Base-by-base conservation (phyloP, 2,329 filamentous ascomycete genomes). In the Calonectria honghensis region DNA sequence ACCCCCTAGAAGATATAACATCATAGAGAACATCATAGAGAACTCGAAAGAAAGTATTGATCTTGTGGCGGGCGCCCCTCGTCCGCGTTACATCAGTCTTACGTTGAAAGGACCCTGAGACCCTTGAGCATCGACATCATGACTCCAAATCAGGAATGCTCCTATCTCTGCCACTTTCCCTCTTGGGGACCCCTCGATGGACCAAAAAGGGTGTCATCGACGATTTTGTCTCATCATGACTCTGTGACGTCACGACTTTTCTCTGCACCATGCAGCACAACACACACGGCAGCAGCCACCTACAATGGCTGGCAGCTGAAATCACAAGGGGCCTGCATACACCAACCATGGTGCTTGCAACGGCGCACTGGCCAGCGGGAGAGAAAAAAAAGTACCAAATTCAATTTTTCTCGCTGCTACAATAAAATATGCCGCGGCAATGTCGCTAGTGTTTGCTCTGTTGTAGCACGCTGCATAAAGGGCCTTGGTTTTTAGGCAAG, bases 1-100 rank as follows among this genome's bases (percentile, higher is more conserved):
- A 77, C 72, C 77, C 78, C 57, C 45, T 24, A 39, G 41, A 37
- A 59, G 20, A 59, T 37, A 39, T 59, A 59, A 79, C 70, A 75
- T 27, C 61, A 71, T 64, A 78, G 59, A 32, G 59, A 35, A 35
- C 70, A 74, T 27, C 61, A 71, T 64, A 77, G 57, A 35, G 59
- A 29, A 37, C 32, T 24, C 35, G 18, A 51, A 31, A 18, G 59
- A 64, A 64, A 16, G 6, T 24, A n/a, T 29, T 29, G 16, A 4
- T 41, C 27, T 39, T 16, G 59, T 37, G 37, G 48, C 6, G 41
- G 24, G 13, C 9, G 20, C 39, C 18, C 20, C 18, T 57, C 31
- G 24, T 14, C 35, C 14, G 20, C 14, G 52, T 51, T 70, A n/a
- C 41, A 70, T 29, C 39, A 7, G n/a, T 29, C 31, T 27, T 63